These are phyloP conservation scores for Fraxinus angustifolia DNA, from an alignment of 305 asterid species.

Conservation along the genomic window DNA sequence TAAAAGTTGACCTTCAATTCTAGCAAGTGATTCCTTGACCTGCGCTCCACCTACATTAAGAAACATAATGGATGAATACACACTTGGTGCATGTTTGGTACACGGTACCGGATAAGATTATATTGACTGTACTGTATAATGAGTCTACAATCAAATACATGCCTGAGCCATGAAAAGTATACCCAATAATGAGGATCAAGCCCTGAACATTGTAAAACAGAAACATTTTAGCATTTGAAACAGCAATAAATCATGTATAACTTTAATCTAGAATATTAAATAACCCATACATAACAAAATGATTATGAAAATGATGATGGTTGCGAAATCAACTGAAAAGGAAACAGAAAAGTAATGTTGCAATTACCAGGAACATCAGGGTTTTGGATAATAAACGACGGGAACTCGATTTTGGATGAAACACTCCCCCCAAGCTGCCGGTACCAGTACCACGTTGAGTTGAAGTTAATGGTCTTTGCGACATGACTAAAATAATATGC, in stretches of 20 bases:
- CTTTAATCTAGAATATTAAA: not conserved
- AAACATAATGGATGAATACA: not conserved
- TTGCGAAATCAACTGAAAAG: not conserved
- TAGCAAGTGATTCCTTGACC: slow-evolving; percentile 21
- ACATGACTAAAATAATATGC: slow-evolving; percentile 26
- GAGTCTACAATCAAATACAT: not conserved
- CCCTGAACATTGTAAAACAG: slow-evolving; percentile 31
- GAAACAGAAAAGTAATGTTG: not conserved
- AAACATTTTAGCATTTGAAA: not conserved
- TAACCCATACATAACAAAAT: not conserved
- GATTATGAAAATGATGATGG: not conserved
- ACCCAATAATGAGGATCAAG: slow-evolving; percentile 31
- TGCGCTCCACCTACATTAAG: slow-evolving; percentile 19
- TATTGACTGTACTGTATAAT: not conserved
- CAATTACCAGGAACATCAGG: slow-evolving; percentile 37
- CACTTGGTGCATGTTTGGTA: not conserved
- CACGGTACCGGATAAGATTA: not conserved
- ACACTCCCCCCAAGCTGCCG: slow-evolving; percentile 33
- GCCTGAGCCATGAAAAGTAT: slow-evolving; percentile 41
- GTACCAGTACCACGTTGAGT: slow-evolving; percentile 33
- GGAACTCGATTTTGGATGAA: slow-evolving; percentile 41
- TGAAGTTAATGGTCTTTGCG: slow-evolving; percentile 39
- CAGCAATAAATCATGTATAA: not conserved
- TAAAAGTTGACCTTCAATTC: slow-evolving; percentile 23
- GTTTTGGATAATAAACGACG: slow-evolving; percentile 32